Percentiles rank a stretch among this genome's conserved stretches.
These are phyloP conservation scores for Metschnikowia bowlesiae DNA, from an alignment of 805 yeast species.

Conservation along the genomic window DNA sequence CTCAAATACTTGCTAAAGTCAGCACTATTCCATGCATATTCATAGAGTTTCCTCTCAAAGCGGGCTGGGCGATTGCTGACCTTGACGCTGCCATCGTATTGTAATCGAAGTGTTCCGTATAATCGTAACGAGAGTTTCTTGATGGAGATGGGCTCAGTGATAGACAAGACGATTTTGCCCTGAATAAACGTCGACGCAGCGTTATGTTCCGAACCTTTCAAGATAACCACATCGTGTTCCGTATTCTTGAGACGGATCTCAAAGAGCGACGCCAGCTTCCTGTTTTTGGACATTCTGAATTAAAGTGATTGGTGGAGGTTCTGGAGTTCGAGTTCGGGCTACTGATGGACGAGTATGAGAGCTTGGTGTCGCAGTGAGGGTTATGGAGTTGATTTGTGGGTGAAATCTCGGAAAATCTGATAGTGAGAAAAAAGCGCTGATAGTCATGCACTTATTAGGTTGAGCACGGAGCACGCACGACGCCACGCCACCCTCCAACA, in stretches of 20 bases:
- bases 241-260: slow-evolving; percentile 57
- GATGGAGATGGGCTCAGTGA: slow-evolving; percentile 69
- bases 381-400: neutral
- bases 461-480: neutral
- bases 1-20: slow-evolving; percentile 45
- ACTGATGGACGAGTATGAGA: no score
- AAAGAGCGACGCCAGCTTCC: slow-evolving; percentile 32
- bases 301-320: no score
- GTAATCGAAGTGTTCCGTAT: slow-evolving; percentile 60
- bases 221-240: slow-evolving; percentile 73
- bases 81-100: slow-evolving; percentile 52
- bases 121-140: slow-evolving; percentile 61
- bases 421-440: neutral
- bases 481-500: no score
- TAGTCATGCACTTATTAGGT: neutral
- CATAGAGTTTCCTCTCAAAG: slow-evolving; percentile 63
- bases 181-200: slow-evolving; percentile 72
- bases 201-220: slow-evolving; percentile 73
- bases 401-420: slow-evolving; percentile 2
- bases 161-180: slow-evolving; percentile 74
- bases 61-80: slow-evolving; percentile 41
- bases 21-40: slow-evolving; percentile 71
- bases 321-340: no score
- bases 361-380: neutral
- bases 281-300: slow-evolving; percentile 14